Evolutionary conservation across 1,284 basidiomycete genomes (phyloP), one percentile per base, ranked within the genome.

Genomic region (Rhodofomes roseus): DNA sequence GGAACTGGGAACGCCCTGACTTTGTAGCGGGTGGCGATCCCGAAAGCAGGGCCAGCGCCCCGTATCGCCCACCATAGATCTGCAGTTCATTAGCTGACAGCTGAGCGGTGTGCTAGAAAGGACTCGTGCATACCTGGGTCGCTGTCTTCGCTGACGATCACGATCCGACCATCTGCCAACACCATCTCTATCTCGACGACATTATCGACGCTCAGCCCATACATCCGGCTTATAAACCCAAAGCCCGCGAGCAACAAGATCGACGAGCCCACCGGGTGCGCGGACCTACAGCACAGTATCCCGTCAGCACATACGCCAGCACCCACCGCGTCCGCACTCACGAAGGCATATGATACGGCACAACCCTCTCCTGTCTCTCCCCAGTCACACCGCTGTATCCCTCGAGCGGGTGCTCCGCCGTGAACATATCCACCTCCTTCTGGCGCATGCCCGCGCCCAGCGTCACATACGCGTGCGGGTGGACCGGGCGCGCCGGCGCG

Each of bases 61-160:
- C 93, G 84, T 27, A 95, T 72, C 4, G 89, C 94, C 92, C 93
- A 97, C 90, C 92, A 96, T 9, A 97, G 75, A 66, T 91, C 89
- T 91, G 11, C 74, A 67, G 90, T 87, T 90, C 60, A 37, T 31
- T 9, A 27, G 1, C 14, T 61, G 39, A 54, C 31, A 20, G 43
- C 8, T 22, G 48, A 37, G 12, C 8, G 7, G 44, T 54, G 16
- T 22, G 57, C 2, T 1, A 36, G 8, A 23, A 50, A 20, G 11
- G 40, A 20, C 31, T 34, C 11, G 5, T 4, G 68, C 76, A 51
- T 60, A 87, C 90, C 84, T 58, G 87, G 79, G 67, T 90, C 74
- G 37, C 86, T 84, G 3, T 81, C 78, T 66, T 91, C 82, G 62
- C 81, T 91, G 8, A 86, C 82, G 60, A 88, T 80, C 18, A 93